Evolutionary conservation across 495 filamentous ascomycete species (phyloP), one percentile per base, ranked within the genome.

Genomic region (Lindgomyces ingoldianus): DNA sequence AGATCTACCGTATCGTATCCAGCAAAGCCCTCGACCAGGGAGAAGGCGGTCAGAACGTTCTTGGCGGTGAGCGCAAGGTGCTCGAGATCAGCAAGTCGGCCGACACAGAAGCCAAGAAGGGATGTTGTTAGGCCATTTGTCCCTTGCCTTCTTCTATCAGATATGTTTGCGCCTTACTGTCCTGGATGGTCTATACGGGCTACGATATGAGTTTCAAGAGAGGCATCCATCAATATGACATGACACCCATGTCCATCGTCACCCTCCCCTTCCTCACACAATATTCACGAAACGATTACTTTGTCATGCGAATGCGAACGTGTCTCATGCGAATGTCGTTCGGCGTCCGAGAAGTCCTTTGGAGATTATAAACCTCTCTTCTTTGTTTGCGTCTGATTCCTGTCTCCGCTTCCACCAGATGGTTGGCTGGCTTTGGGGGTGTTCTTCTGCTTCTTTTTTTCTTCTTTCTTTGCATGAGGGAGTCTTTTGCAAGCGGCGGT

Each of bases 1-100:
- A 98, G 83, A 99, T 99, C 80, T 99, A 98, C 85, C 89, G 91
- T 70, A 99, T 99, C 74, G 95, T 99, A 57, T 97, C 93, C 57
- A 92, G 87, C 82, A 99, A 99, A 84, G 91, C 91, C 61, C 84
- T 97, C 57, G 94, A 97, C 72, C 87, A 86, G 62, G 89, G 89
- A 65, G 93, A 94, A 56, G 80, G 85, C 45, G 80, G 85, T 67
- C 87, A 88, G 71, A 86, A 88, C 70, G 88, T 87, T 60, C 84
- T 91, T 65, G 84, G 84, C 22, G 60, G 64, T 57, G 81, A 85
- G 71, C 88, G 89, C 62, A 87, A 85, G 24, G 76, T 81, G 60
- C 86, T 98, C 73, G 85, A 90, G 67, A 85, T 97, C 74, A 91
- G 85, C 84, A 87, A 91, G 73, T 83, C 90, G 29, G 83, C 87